Evolutionary conservation across 331 rosid genomes (phyloP).

Genomic region (Acacia pycnantha): DNA sequence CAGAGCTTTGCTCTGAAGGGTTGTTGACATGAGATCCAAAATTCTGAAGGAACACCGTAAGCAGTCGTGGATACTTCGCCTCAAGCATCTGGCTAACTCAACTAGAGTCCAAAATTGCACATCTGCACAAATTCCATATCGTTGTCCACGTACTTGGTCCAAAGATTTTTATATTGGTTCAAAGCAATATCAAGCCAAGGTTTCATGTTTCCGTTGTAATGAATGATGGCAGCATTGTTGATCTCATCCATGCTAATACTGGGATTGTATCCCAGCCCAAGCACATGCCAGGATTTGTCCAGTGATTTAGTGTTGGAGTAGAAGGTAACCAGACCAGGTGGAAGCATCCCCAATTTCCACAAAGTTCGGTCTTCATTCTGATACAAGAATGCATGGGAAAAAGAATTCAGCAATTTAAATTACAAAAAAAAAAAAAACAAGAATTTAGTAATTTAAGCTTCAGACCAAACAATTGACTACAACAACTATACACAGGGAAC

Average conservation of each 20-base stretch:
- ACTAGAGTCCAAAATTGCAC: conserved; percentile 98
- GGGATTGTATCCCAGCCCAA: conserved; percentile 95
- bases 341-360: conserved; percentile 70
- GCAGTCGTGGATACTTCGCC: conserved; percentile 31
- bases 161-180: conserved; percentile 92
- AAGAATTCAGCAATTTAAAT: conserved; percentile 19
- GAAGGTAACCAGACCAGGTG: conserved; percentile 90
- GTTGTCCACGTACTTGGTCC: conserved; percentile 93
- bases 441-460: conserved; percentile 10
- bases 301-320: conserved; percentile 84
- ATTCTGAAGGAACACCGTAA: conserved; percentile 34
- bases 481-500: conserved; percentile 14
- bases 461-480: background rate
- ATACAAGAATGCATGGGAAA: conserved; percentile 30
- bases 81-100: conserved; percentile 43
- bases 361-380: conserved; percentile 77
- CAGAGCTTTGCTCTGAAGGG: conserved; percentile 53
- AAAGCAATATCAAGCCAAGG: conserved; percentile 99
- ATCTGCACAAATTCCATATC: conserved; percentile 98
- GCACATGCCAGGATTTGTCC: conserved; percentile 99
- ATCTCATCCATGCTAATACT: conserved; percentile 97
- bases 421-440: background rate
- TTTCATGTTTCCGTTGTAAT: conserved; percentile 96
- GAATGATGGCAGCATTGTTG: conserved; percentile 93
- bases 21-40: conserved; percentile 42